Evolutionary conservation across 106 monocot species (phyloP).

Genomic region (Cymbidium sinense): DNA sequence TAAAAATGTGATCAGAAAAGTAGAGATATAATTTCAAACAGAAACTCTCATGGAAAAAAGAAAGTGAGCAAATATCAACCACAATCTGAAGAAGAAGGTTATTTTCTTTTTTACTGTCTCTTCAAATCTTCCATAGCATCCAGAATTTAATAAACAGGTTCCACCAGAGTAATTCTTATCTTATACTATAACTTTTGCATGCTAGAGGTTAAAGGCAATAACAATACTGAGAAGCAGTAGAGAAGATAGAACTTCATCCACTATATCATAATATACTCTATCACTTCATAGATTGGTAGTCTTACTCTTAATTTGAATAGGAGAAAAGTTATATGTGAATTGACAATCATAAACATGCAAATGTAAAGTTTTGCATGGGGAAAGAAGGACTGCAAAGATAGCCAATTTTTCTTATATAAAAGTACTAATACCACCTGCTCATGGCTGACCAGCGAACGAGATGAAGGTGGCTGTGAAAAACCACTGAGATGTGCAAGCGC

Average conservation of each 20-base stretch:
- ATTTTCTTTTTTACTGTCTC: no score
- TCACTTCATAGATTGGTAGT: background rate
- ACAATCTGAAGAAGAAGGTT: no score
- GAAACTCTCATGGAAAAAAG: background rate
- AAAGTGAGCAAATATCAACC: background rate
- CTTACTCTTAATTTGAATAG: background rate
- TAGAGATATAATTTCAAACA: background rate
- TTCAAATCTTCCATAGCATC: background rate
- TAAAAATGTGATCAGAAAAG: background rate
- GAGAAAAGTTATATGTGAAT: background rate
- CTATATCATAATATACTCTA: background rate
- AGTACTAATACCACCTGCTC: constrained; percentile 56
- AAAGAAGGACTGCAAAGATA: background rate
- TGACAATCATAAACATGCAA: background rate
- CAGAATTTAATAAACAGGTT: background rate
- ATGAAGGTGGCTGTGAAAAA: constrained; percentile 82
- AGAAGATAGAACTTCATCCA: background rate
- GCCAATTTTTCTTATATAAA: background rate
- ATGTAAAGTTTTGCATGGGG: background rate
- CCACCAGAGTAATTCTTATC: background rate
- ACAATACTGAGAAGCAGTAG: background rate
- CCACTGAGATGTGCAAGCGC: constrained; percentile 98
- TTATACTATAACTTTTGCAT: background rate
- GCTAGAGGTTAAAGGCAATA: background rate
- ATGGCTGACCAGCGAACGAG: constrained; percentile 88